These are phyloP conservation scores for Eimeria maxima DNA, from an alignment of 169 alveolate genomes.

Conservation along the genomic window DNA sequence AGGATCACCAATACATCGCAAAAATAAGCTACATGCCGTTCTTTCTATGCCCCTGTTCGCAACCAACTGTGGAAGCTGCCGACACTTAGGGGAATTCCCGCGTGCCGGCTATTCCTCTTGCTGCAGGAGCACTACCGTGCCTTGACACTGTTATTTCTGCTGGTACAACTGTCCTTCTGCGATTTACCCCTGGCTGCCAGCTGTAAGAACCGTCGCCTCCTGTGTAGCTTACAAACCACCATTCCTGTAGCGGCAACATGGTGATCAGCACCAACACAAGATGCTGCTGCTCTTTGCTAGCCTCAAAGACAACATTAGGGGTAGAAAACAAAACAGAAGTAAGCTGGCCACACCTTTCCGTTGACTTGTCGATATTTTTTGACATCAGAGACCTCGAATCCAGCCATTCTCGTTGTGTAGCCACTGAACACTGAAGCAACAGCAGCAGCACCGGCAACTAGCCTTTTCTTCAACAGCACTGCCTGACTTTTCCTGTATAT, in stretches of 20 bases:
- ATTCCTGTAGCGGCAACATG: slow-evolving; percentile 55
- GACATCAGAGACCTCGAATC: slow-evolving; percentile 53
- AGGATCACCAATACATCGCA: slow-evolving; percentile 34
- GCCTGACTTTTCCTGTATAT: too few species aligned
- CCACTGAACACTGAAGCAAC: slow-evolving; percentile 55
- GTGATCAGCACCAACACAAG: slow-evolving; percentile 20
- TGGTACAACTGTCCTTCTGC: background rate
- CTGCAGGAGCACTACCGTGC: background rate
- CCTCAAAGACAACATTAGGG: background rate
- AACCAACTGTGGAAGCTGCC: background rate
- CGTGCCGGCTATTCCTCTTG: background rate
- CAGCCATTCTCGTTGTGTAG: slow-evolving; percentile 40
- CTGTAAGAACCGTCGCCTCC: slow-evolving; percentile 67
- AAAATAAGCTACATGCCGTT: background rate
- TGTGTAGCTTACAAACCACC: slow-evolving; percentile 73
- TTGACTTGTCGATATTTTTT: slow-evolving; percentile 60
- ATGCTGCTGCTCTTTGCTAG: background rate
- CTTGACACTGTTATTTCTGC: background rate
- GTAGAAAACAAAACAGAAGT: background rate
- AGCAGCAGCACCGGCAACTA: slow-evolving; percentile 25
- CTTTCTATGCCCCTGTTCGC: background rate
- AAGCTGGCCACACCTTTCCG: slow-evolving; percentile 49
- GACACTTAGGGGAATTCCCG: background rate
- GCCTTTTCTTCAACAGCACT: background rate
- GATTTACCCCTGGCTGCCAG: slow-evolving; percentile 74